Evolutionary conservation across 768 basidiomycete species (phyloP), one percentile per base, ranked within the genome.

Genomic region (Agrocybe pediades): DNA sequence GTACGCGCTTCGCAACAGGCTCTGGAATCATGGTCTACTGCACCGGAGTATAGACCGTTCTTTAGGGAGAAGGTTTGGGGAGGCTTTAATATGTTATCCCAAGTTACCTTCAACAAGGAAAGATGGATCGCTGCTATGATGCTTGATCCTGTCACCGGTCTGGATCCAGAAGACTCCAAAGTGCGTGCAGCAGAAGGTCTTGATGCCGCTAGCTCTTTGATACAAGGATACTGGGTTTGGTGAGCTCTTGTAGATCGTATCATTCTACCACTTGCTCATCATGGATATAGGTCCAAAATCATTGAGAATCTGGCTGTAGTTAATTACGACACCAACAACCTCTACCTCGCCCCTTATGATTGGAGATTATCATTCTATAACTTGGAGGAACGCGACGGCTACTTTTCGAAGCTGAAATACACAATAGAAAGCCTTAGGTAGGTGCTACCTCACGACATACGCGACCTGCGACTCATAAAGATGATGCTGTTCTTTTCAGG

Each of bases 211-310:
- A 90, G 88, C 57, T 87, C 79, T 60, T 88, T 92, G 60, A 84
- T 94, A 52, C 85, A 87, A 65, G 94, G 95, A 1, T 99, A 95
- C 66, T 98, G 95, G 95, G 85, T 96, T 49, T 96, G 94, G 92
- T 87, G 63, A 49, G 73, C 24, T 24, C 11, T 26, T 42, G n/a
- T n/a, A n/a, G n/a, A n/a, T n/a, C n/a, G n/a, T n/a, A n/a, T n/a
- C n/a, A n/a, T n/a, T n/a, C n/a, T 13, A 21, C 24, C 24, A 15
- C 15, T 24, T 39, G 11, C 15, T 6, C 16, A 11, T 23, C 11
- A 2, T 23, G n/a, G 5, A 19, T 33, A 41, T 23, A 90, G 90
- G 90, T 86, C 88, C 1, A 95, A 95, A 69, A 90, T 97, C 47
- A 85, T 98, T 9, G 91, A 98, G 70, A 98, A 99, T 61, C 79